These are phyloP conservation scores for Discostella stelligera DNA, from an alignment of 352 stramenopile genomes.

Conservation along the genomic window DNA sequence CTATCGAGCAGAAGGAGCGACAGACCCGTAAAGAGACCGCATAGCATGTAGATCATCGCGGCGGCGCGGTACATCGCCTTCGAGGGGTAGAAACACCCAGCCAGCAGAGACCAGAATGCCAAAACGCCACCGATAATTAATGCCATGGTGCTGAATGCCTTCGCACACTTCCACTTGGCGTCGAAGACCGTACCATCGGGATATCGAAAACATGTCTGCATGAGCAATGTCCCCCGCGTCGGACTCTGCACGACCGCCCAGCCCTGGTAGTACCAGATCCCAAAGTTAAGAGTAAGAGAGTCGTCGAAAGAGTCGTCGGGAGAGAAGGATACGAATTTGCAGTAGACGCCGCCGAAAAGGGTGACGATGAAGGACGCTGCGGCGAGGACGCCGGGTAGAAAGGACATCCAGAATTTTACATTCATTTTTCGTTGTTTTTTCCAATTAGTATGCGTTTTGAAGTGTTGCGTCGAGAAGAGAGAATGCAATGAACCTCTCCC, in stretches of 20 bases:
- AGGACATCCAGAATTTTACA: not conserved
- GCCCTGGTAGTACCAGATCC: conserved; percentile 31
- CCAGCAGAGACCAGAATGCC: not conserved
- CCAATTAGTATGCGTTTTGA: too few relatives aligned
- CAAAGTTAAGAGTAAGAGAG: conserved; percentile 18
- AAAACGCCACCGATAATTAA: conserved; percentile 11
- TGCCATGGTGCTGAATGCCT: conserved; percentile 14
- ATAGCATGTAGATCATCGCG: conserved; percentile 3
- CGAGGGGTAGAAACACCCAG: not conserved
- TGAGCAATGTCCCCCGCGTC: not conserved
- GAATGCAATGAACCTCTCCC: too few relatives aligned
- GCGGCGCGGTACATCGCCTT: not conserved
- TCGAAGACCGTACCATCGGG: conserved; percentile 8
- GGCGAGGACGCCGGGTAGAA: conserved; percentile 6
- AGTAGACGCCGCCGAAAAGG: not conserved
- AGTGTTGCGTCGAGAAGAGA: too few relatives aligned
- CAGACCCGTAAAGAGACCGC: conserved; percentile 13
- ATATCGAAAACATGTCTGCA: conserved; percentile 15
- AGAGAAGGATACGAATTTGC: conserved; percentile 11
- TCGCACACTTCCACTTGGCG: conserved; percentile 19
- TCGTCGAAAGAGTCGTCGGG: not conserved
- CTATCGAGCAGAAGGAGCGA: conserved; percentile 19
- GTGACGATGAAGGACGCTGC: conserved; percentile 10
- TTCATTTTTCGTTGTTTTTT: too few relatives aligned
- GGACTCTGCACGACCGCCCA: not conserved